phyloP scores from a whole-genome alignment of 83 land plant genomes.

The Picea mariana region DNA sequence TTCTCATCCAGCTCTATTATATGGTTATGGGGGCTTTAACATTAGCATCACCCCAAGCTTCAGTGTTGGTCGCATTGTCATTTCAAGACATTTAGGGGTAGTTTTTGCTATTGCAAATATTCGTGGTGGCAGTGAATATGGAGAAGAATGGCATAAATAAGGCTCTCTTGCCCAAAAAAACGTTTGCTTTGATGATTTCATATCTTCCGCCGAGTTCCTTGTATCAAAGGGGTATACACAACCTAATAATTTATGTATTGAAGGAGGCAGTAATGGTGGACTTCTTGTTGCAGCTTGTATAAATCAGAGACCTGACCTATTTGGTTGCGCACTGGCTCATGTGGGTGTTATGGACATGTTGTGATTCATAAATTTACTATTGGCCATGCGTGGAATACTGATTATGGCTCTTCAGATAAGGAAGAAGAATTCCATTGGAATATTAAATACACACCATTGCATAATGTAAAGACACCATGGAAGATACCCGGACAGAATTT shows the following conservation, averaged over 20 bases:
- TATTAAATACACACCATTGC: slow-evolving; percentile 94
- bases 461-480: slow-evolving; percentile 91
- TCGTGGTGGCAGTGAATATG: slow-evolving; percentile 99
- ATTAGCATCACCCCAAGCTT: too few relatives aligned
- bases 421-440: slow-evolving; percentile 91
- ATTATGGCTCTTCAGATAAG: slow-evolving; percentile 95
- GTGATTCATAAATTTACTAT: slow-evolving; percentile 98
- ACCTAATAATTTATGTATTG: slow-evolving; percentile 82
- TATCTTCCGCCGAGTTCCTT: slow-evolving; percentile 79
- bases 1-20: too few relatives aligned
- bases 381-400: slow-evolving; percentile 98
- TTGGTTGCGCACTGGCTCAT: slow-evolving; percentile 97
- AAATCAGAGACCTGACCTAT: slow-evolving; percentile 99
- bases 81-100: slow-evolving; percentile 31
- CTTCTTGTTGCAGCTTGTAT: slow-evolving; percentile 96
- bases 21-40: not conserved
- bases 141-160: slow-evolving; percentile 98
- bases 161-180: slow-evolving; percentile 90
- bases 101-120: slow-evolving; percentile 88
- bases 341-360: slow-evolving; percentile 99
- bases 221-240: slow-evolving; percentile 85
- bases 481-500: slow-evolving; percentile 20
- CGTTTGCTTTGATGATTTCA: slow-evolving; percentile 98
- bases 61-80: too few relatives aligned
- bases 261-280: slow-evolving; percentile 99